Conservation (phyloP, 2,329 filamentous ascomycete species). For the Fusarium heterosporum region DNA sequence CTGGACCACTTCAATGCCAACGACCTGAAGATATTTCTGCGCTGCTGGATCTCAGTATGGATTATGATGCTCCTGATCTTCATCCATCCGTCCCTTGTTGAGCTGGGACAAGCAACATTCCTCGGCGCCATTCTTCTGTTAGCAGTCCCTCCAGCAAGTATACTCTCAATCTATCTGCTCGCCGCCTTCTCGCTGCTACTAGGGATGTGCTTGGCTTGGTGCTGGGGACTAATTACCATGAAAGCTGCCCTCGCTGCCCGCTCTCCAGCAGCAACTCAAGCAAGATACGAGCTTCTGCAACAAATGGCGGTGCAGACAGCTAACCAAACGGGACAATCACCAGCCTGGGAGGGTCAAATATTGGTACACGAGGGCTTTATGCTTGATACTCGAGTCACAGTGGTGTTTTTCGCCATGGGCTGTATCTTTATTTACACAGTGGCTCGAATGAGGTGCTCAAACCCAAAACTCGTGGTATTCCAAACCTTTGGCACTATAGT, state of each 20-base stretch:
- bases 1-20: slow-evolving; percentile 60
- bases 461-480: slow-evolving; percentile 58
- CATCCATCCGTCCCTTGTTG: slow-evolving; percentile 56
- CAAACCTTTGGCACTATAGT: slow-evolving; percentile 62
- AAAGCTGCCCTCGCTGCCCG: slow-evolving; percentile 60
- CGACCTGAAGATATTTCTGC: slow-evolving; percentile 60
- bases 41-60: slow-evolving; percentile 61
- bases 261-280: slow-evolving; percentile 53
- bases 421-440: slow-evolving; percentile 59
- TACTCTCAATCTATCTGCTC: slow-evolving; percentile 60
- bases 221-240: slow-evolving; percentile 62
- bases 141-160: slow-evolving; percentile 59
- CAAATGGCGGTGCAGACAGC: slow-evolving; percentile 52
- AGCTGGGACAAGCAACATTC: slow-evolving; percentile 59
- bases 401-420: slow-evolving; percentile 53
- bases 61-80: slow-evolving; percentile 59
- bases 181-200: slow-evolving; percentile 56
- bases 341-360: slow-evolving; percentile 48
- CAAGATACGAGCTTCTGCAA: slow-evolving; percentile 50
- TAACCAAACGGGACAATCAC: slow-evolving; percentile 36
- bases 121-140: slow-evolving; percentile 57
- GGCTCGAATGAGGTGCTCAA: slow-evolving; percentile 57
- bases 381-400: slow-evolving; percentile 60
- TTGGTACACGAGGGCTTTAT: slow-evolving; percentile 59
- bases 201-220: slow-evolving; percentile 62